A percentile compares a stretch with the other conserved stretches of the same genome.
Conservation (phyloP, 1,284 basidiomycete species). For the Lentinus polychrous region DNA sequence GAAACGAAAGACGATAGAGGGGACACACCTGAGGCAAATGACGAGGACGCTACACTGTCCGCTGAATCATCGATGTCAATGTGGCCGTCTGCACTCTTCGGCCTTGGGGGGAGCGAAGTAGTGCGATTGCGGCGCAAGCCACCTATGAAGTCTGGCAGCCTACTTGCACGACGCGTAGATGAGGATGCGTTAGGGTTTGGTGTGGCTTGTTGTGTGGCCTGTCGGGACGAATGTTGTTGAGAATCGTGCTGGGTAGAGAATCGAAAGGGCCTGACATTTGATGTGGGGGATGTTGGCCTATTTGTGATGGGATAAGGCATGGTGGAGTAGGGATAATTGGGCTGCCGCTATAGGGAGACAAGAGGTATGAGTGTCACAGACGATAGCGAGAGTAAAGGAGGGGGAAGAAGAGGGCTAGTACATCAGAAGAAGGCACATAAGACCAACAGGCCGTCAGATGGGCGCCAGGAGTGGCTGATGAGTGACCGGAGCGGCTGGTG, state of each 20-base stretch:
- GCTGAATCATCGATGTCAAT: neutral
- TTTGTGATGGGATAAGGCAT: neutral
- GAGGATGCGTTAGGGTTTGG: neutral
- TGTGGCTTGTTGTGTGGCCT: neutral
- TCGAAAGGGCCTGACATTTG: neutral
- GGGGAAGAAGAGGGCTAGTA: neutral
- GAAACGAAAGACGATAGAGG: neutral
- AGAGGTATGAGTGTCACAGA: neutral
- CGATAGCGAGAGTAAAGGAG: neutral
- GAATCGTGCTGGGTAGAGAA: neutral
- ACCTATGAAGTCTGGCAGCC: conserved; percentile 4
- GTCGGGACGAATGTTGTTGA: neutral
- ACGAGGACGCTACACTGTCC: conserved; percentile 3
- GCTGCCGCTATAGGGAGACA: neutral
- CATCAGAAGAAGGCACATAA: neutral
- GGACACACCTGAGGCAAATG: conserved; percentile 7
- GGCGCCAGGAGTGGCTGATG: no score
- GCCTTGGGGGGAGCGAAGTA: conserved; percentile 4
- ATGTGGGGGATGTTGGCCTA: neutral
- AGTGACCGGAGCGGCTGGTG: no score
- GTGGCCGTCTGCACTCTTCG: neutral
- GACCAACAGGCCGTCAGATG: neutral
- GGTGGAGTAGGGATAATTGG: neutral
- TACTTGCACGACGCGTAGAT: neutral
- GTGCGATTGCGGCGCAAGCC: conserved; percentile 7